Percentiles rank a stretch among this genome's conserved stretches.
phyloP scores from a whole-genome alignment of 306 rosid genomes.

The Gleditsia sinensis region DNA sequence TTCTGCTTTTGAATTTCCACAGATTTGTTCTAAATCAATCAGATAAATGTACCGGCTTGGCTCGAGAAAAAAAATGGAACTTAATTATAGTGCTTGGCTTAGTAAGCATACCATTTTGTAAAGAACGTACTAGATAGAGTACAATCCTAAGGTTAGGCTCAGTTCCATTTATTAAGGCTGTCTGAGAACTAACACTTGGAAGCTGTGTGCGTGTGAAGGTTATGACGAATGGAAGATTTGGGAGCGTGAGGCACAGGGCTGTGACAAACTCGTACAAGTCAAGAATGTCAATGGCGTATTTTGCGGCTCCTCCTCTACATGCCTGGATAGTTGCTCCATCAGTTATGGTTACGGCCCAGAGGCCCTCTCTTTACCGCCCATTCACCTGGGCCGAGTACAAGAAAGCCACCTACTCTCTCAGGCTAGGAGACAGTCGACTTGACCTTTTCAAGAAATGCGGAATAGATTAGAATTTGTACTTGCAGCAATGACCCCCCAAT shows the following conservation, averaged over 20 bases:
- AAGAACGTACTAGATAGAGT: no score
- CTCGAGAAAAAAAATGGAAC: no score
- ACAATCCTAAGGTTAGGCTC: no score
- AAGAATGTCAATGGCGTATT: conserved; percentile 70
- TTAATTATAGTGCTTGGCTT: no score
- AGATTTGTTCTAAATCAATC: no score
- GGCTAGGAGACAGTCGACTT: conserved; percentile 67
- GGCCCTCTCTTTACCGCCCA: conserved; percentile 52
- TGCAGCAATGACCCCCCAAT: no score
- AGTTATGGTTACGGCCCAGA: conserved; percentile 47
- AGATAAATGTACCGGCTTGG: no score
- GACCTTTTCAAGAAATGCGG: conserved; percentile 48
- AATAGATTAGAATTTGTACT: no score
- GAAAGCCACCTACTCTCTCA: conserved; percentile 57
- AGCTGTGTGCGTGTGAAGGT: conserved; percentile 38
- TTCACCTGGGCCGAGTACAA: conserved; percentile 87
- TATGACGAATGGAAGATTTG: conserved; percentile 83
- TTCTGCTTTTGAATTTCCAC: not conserved
- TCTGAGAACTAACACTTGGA: no score
- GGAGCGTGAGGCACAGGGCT: conserved; percentile 78
- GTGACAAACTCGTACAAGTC: conserved; percentile 48
- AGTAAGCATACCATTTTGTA: no score
- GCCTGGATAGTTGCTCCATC: conserved; percentile 52
- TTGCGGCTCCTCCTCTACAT: conserved; percentile 66
- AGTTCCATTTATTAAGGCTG: no score